Conservation (phyloP, 2,329 filamentous ascomycete genomes). For the Alternaria dauci region DNA sequence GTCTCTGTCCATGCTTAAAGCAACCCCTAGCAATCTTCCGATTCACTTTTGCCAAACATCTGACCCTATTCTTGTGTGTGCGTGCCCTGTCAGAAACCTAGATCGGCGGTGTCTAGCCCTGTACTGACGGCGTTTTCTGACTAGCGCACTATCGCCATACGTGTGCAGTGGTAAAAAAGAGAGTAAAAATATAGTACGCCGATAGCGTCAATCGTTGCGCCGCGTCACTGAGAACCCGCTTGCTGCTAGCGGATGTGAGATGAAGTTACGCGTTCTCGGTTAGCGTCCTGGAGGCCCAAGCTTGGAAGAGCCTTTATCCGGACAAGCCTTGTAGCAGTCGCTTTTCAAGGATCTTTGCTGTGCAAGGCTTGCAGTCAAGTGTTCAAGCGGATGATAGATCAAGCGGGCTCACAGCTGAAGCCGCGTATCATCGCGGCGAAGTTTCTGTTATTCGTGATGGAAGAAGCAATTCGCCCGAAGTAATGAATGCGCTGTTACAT, state of each 20-base stretch:
- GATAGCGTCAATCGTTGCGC: not conserved
- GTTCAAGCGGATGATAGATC: not conserved
- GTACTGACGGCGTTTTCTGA: not conserved
- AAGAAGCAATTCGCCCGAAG: not conserved
- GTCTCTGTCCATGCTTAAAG: not conserved
- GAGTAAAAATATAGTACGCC: not conserved
- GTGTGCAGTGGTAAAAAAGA: not conserved
- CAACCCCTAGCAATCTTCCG: not conserved
- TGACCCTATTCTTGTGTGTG: not conserved
- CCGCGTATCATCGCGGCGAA: not conserved
- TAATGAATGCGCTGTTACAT: not conserved
- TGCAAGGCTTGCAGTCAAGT: not conserved
- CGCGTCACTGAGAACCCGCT: not conserved
- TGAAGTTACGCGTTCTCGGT: conserved; percentile 6
- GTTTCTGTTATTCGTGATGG: not conserved
- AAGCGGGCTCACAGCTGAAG: not conserved
- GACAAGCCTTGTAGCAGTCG: not conserved
- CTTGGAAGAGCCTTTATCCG: conserved; percentile 3
- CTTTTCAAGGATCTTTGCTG: not conserved
- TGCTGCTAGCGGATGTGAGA: not conserved
- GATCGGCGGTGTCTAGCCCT: not conserved
- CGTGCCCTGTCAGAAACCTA: not conserved
- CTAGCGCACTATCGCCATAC: not conserved
- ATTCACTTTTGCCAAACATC: not conserved
- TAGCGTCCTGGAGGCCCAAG: not conserved